Percentiles rank a stretch among this genome's conserved stretches.
phyloP scores from a whole-genome alignment of 768 basidiomycete genomes.

The Pleurotus tuber-regium region DNA sequence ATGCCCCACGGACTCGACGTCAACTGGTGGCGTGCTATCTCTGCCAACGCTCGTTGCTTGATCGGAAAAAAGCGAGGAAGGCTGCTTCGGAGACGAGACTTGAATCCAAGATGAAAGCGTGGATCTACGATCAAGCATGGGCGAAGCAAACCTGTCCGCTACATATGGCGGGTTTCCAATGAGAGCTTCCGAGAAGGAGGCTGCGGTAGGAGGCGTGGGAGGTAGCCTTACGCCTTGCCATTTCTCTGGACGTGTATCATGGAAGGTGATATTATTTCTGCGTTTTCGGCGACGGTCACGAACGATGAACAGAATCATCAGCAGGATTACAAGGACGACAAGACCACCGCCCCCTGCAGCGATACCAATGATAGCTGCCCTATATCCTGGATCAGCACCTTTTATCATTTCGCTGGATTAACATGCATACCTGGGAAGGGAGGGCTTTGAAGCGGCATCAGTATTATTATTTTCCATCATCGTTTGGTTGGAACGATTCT shows the following conservation, averaged over 20 bases:
- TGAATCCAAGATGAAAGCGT: conserved; percentile 36
- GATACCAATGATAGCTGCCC: conserved; percentile 44
- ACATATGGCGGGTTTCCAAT: conserved; percentile 37
- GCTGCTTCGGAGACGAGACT: neutral
- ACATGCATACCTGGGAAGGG: conserved; percentile 10
- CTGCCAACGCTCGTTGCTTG: conserved; percentile 1
- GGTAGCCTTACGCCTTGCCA: conserved; percentile 10
- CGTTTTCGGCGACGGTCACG: conserved; percentile 36
- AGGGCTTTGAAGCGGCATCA: neutral
- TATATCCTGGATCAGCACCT: conserved; percentile 18
- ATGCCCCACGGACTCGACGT: conserved; percentile 18
- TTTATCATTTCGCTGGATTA: too few relatives aligned
- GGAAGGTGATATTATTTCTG: conserved; percentile 6
- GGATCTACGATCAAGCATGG: conserved; percentile 19
- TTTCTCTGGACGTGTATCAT: neutral
- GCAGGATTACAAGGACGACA: conserved; percentile 36
- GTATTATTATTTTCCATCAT: neutral
- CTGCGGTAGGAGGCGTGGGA: conserved; percentile 9
- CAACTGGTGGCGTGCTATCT: neutral
- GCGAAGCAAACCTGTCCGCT: conserved; percentile 25
- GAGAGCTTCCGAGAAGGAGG: conserved; percentile 12
- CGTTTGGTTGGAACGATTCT: neutral
- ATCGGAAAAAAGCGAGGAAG: neutral
- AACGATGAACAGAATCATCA: conserved; percentile 41
- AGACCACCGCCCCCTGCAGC: conserved; percentile 35